phyloP scores from a whole-genome alignment of 2,329 filamentous ascomycete genomes.

The Westerdykella sp. region DNA sequence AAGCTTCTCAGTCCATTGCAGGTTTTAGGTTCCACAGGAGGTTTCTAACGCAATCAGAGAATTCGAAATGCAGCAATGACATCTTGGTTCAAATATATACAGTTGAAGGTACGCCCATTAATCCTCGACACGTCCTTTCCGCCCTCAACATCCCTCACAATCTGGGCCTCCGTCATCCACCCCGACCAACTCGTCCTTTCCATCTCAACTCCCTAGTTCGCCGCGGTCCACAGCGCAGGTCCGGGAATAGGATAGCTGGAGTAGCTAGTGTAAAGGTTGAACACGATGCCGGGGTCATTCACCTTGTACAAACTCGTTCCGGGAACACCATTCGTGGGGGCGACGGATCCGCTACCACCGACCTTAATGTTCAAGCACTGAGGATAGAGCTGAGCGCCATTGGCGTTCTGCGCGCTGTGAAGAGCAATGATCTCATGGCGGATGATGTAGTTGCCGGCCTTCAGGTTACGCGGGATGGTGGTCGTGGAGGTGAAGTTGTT shows the following conservation, averaged over 20 bases:
- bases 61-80: too few relatives aligned
- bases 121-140: too few relatives aligned
- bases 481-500: constrained; percentile 45
- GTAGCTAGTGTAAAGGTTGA: constrained; percentile 33
- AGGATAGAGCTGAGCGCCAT: constrained; percentile 49
- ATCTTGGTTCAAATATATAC: too few relatives aligned
- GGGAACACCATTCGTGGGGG: constrained; percentile 31
- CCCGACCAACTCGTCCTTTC: neutral
- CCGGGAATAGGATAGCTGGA: constrained; percentile 35
- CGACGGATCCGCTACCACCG: constrained; percentile 39
- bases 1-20: too few relatives aligned
- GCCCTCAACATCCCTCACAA: too few relatives aligned
- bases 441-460: constrained; percentile 48
- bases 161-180: too few relatives aligned
- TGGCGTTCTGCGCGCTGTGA: constrained; percentile 38
- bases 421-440: constrained; percentile 50
- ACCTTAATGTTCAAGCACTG: constrained; percentile 49
- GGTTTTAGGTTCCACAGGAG: too few relatives aligned
- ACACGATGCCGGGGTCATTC: constrained; percentile 41
- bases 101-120: too few relatives aligned
- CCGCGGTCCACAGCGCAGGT: constrained; percentile 30
- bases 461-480: constrained; percentile 41
- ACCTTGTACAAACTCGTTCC: constrained; percentile 40
- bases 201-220: constrained; percentile 14
- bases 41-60: too few relatives aligned